Conservation (phyloP, 106 monocot species). For the Gastrodia elata region DNA sequence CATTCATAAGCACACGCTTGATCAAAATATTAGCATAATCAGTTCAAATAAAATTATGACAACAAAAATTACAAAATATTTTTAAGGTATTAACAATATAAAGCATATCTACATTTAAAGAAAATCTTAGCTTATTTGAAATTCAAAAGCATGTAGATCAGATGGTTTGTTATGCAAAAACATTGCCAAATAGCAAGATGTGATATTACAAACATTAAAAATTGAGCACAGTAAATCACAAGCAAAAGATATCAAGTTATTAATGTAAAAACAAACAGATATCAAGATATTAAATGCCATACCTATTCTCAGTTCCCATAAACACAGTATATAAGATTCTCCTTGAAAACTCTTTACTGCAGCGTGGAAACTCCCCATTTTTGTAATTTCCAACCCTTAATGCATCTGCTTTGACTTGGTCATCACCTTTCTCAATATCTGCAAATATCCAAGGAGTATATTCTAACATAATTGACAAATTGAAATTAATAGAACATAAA, state of each 20-base stretch:
- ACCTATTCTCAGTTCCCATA: slow-evolving; percentile 99
- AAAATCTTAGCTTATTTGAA: neutral
- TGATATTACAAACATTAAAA: neutral
- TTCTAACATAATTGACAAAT: neutral
- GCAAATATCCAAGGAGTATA: slow-evolving; percentile 11
- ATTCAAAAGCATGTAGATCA: neutral
- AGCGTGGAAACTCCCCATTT: slow-evolving; percentile 77
- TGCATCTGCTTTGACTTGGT: slow-evolving; percentile 92
- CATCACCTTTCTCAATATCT: slow-evolving; percentile 92
- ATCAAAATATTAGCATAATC: neutral
- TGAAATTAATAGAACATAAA: neutral
- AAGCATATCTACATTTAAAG: neutral
- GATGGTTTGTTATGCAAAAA: neutral
- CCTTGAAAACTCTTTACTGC: slow-evolving; percentile 82
- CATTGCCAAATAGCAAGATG: neutral
- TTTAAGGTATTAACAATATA: neutral
- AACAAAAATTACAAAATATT: neutral
- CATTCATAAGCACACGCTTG: neutral
- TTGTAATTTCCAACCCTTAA: slow-evolving; percentile 89
- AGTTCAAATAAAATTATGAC: neutral
- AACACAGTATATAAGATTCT: slow-evolving; percentile 94
- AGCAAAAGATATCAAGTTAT: neutral
- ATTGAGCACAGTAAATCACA: neutral
- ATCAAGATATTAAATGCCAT: neutral
- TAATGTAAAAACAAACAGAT: neutral